Base-by-base conservation (phyloP, 257 asterid species). In the Dorcoceras hygrometricum region DNA sequence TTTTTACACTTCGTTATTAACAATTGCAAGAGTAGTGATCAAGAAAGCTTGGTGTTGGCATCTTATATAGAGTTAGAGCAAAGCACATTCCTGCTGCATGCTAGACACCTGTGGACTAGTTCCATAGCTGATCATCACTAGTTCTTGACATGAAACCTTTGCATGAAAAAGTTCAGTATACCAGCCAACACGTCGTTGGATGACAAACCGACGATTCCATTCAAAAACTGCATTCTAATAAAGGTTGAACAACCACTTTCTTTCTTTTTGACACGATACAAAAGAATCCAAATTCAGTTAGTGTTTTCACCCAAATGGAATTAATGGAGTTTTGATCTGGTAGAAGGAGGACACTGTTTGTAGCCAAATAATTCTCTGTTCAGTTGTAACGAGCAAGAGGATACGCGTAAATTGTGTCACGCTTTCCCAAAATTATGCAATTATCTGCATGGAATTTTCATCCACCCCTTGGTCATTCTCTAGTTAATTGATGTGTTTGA, bases 51-150 rank as follows among this genome's bases (percentile, higher is more conserved):
- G 55, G 46, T 34, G 9, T 10, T 1, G 9, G 66, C 6, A 26
- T 65, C 4, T 59, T 46, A 59, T 58, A 69, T 43, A 69, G 59
- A 32, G 53, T 3, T 3, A 6, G n/a, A 12, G 46, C 25, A n/a
- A 50, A 29, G 55, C 31, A 54, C 32, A 23, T 8, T 20, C 8
- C n/a, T 6, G 25, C 63, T 8, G 25, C 53, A 50, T 24, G 56
- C 8, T 59, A 11, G 56, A 64, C 62, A 46, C 71, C 4, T 72
- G 62, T 34, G 53, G 34, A 72, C 51, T 16, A 62, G 12, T 28
- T 62, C 31, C 62, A 64, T 50, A 51, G 22, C 29, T 61, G 63
- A 61, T 61, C 28, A 43, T 26, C 54, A 62, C 22, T 32, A 59
- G 61, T 16, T 69, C 9, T 10, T 12, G 58, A 31, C 55, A 70